These are phyloP conservation scores for Penicillium hesseltinei DNA, from an alignment of 2,329 filamentous ascomycete genomes.

Conservation along the genomic window DNA sequence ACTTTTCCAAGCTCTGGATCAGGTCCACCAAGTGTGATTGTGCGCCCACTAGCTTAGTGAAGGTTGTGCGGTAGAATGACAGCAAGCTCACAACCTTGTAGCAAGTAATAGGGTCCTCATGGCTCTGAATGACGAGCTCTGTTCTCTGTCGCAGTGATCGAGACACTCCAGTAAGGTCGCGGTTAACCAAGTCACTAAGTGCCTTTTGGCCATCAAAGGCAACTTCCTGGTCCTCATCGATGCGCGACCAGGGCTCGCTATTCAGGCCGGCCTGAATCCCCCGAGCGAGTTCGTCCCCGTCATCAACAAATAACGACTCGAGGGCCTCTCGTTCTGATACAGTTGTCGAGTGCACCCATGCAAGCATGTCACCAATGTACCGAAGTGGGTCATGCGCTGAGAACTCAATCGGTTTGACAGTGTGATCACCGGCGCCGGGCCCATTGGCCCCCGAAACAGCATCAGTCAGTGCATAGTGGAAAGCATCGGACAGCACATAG, in stretches of 20 bases:
- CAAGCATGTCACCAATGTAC: slow-evolving; percentile 95
- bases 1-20: slow-evolving; percentile 67
- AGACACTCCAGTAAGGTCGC: slow-evolving; percentile 76
- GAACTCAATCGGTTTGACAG: slow-evolving; percentile 87
- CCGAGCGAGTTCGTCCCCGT: slow-evolving; percentile 82
- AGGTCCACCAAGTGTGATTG: slow-evolving; percentile 68
- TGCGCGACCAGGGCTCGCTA: slow-evolving; percentile 77
- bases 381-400: slow-evolving; percentile 86
- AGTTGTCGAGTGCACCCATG: slow-evolving; percentile 91
- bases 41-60: slow-evolving; percentile 71
- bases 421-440: slow-evolving; percentile 55
- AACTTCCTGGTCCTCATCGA: slow-evolving; percentile 56
- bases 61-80: slow-evolving; percentile 84
- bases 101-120: slow-evolving; percentile 82
- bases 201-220: slow-evolving; percentile 78
- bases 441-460: slow-evolving; percentile 44
- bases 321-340: slow-evolving; percentile 92
- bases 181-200: slow-evolving; percentile 80
- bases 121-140: slow-evolving; percentile 87
- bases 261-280: slow-evolving; percentile 76
- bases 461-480: slow-evolving; percentile 84
- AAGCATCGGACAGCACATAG: slow-evolving; percentile 80
- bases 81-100: slow-evolving; percentile 90
- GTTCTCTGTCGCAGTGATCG: slow-evolving; percentile 84
- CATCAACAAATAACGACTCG: slow-evolving; percentile 85